These are phyloP conservation scores for Neofusicoccum kwambonambiense DNA, from an alignment of 2,329 filamentous ascomycete genomes.

Conservation along the genomic window DNA sequence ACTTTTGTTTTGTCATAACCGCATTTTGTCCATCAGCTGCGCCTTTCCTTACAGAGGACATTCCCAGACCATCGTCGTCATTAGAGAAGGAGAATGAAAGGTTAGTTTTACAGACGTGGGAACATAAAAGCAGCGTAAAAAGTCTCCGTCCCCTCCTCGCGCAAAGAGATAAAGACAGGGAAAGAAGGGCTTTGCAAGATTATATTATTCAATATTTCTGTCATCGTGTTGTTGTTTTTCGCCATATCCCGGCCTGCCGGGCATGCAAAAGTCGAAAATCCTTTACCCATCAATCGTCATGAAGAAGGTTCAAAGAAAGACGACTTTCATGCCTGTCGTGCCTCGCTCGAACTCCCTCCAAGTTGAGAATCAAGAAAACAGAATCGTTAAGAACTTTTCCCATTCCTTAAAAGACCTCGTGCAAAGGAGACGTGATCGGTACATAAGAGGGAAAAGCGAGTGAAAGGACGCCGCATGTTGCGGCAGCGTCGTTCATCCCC, in stretches of 20 bases:
- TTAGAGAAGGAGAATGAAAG: neutral
- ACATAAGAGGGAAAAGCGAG: constrained; percentile 7
- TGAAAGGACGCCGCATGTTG: constrained; percentile 8
- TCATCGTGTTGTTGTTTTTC: constrained; percentile 17
- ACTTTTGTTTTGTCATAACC: constrained; percentile 6
- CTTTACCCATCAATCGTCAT: constrained; percentile 13
- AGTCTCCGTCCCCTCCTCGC: neutral
- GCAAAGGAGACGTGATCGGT: constrained; percentile 15
- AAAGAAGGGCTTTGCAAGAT: constrained; percentile 8
- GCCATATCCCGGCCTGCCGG: constrained; percentile 17
- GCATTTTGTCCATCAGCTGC: neutral
- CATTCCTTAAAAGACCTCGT: constrained; percentile 18
- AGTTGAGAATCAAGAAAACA: constrained; percentile 17
- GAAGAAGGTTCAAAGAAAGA: constrained; percentile 15
- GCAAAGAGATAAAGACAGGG: neutral
- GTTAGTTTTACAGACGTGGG: constrained; percentile 7
- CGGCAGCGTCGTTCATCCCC: neutral
- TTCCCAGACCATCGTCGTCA: neutral
- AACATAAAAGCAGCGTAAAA: neutral
- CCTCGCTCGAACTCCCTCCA: constrained; percentile 17
- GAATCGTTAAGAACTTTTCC: constrained; percentile 17
- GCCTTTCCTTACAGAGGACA: neutral
- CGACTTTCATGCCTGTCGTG: constrained; percentile 16
- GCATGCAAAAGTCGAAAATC: constrained; percentile 16
- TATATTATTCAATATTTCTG: constrained; percentile 18